phyloP scores from a whole-genome alignment of 2,329 filamentous ascomycete genomes.

The Alternaria sp. region DNA sequence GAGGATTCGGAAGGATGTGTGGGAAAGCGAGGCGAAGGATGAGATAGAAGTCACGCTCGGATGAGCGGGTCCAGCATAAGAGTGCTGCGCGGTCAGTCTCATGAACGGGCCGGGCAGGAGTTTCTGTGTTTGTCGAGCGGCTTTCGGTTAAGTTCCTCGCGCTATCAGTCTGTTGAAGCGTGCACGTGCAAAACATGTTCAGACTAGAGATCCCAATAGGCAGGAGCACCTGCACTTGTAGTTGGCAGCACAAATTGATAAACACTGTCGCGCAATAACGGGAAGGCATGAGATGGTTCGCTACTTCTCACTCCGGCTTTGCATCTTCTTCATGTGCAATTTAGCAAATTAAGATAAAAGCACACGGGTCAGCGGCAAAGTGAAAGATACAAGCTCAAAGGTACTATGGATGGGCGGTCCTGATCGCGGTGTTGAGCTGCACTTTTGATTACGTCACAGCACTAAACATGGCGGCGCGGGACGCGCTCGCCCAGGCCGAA shows the following conservation, averaged over 20 bases:
- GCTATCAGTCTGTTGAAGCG: not conserved
- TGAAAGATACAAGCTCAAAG: not conserved
- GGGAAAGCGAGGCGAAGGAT: slow-evolving; percentile 6
- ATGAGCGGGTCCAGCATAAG: not conserved
- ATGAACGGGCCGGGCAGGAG: not conserved
- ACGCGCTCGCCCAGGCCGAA: slow-evolving; percentile 9
- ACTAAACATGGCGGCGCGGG: not conserved
- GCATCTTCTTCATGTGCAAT: not conserved
- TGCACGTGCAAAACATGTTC: not conserved
- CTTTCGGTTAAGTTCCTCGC: not conserved
- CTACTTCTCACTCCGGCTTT: not conserved
- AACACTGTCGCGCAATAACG: not conserved
- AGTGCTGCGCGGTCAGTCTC: not conserved
- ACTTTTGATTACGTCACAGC: slow-evolving; percentile 14
- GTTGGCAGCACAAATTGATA: not conserved
- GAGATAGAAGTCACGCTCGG: not conserved
- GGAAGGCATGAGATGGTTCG: not conserved
- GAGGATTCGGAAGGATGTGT: slow-evolving; percentile 19
- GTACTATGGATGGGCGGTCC: not conserved
- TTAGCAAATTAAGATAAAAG: not conserved
- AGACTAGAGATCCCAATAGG: not conserved
- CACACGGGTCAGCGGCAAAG: not conserved
- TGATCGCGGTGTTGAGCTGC: slow-evolving; percentile 11
- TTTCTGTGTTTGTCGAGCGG: not conserved
- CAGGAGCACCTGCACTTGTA: not conserved